Percentiles rank a stretch among this genome's conserved stretches.
phyloP scores from a whole-genome alignment of 352 stramenopile species.

The Phytophthora tentaculata region DNA sequence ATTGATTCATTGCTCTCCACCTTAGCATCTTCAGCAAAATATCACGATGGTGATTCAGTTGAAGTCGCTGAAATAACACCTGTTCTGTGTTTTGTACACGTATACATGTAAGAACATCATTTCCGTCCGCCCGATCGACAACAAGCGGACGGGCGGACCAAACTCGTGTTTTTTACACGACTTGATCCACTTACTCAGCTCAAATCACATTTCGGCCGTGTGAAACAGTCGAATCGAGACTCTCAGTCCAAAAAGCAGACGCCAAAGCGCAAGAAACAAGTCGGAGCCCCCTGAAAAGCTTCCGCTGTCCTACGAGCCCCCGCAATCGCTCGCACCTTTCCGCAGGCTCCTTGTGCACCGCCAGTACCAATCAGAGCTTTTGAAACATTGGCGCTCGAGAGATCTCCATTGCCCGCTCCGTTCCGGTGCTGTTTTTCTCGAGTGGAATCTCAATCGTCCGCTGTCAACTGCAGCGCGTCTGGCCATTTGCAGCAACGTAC shows the following conservation, averaged over 20 bases:
- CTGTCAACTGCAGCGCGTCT: conserved; percentile 8
- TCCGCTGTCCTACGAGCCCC: conserved; percentile 5
- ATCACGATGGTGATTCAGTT: no score
- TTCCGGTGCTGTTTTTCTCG: conserved; percentile 21
- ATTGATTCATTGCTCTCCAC: no score
- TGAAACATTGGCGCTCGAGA: conserved; percentile 19
- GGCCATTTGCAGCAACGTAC: conserved; percentile 4
- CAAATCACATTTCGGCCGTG: conserved; percentile 14
- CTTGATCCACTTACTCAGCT: conserved; percentile 26
- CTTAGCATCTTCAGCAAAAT: no score
- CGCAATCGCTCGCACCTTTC: conserved; percentile 10
- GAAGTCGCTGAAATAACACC: background rate
- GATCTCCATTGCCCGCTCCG: conserved; percentile 15
- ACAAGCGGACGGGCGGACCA: background rate
- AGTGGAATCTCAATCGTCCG: conserved; percentile 22
- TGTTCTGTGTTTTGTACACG: conserved; percentile 8
- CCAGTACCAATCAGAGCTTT: conserved; percentile 23
- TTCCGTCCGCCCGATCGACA: conserved; percentile 11
- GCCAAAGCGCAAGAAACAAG: conserved; percentile 24
- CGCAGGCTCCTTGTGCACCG: conserved; percentile 6
- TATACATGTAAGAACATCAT: conserved; percentile 8
- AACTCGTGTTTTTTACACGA: conserved; percentile 10
- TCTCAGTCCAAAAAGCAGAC: conserved; percentile 42
- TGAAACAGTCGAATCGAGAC: conserved; percentile 33
- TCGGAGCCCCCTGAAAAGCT: conserved; percentile 25